phyloP scores from a whole-genome alignment of 805 yeast species.

The Ogataea parapolymorpha region DNA sequence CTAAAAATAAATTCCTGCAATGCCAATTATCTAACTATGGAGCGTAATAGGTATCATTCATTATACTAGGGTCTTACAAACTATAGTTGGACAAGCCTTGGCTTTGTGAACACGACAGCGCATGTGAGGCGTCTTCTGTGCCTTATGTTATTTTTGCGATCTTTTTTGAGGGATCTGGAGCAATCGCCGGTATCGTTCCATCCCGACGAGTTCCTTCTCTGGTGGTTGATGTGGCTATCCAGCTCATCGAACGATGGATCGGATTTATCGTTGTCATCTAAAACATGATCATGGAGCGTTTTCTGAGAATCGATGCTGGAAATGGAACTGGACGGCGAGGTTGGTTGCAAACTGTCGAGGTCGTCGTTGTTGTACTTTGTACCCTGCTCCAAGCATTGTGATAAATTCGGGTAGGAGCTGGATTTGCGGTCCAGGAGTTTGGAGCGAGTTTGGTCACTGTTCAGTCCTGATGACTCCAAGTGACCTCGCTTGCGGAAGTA shows the following conservation, averaged over 20 bases:
- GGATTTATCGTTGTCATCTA: neutral
- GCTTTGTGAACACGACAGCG: conserved; percentile 36
- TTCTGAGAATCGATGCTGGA: neutral
- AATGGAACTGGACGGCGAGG: neutral
- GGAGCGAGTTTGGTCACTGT: neutral
- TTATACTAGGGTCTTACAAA: neutral
- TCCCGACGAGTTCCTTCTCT: conserved; percentile 6
- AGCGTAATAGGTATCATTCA: too few relatives aligned
- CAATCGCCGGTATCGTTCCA: neutral
- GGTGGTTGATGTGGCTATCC: conserved; percentile 3
- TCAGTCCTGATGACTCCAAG: neutral
- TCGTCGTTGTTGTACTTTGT: neutral
- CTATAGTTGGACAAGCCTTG: conserved; percentile 30
- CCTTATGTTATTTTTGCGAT: conserved; percentile 8
- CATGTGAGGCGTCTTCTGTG: conserved; percentile 43
- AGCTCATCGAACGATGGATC: conserved; percentile 6
- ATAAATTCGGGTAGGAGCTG: conserved; percentile 9
- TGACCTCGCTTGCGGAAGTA: conserved; percentile 19
- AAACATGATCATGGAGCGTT: neutral
- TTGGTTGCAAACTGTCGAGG: neutral
- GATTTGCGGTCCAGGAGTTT: neutral
- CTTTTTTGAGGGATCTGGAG: neutral
- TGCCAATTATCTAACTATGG: too few relatives aligned
- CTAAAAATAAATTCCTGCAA: too few relatives aligned
- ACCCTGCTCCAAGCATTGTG: neutral